phyloP scores from a whole-genome alignment of 202 grass and related monocot genomes.

The Musa balbisiana region DNA sequence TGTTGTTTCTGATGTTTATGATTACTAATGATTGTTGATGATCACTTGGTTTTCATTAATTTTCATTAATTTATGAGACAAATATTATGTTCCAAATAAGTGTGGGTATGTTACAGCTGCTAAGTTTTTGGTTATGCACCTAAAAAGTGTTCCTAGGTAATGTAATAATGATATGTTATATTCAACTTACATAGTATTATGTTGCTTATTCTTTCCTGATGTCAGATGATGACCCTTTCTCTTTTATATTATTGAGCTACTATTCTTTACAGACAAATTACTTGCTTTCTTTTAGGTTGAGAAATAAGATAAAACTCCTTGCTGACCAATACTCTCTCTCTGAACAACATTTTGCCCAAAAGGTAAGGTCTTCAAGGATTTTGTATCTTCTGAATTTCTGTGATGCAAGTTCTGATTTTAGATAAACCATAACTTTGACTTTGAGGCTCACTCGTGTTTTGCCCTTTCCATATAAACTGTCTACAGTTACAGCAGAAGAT shows the following conservation, averaged over 20 bases:
- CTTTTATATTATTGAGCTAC: slow-evolving; percentile 6
- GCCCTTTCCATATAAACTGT: background rate
- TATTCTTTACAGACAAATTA: slow-evolving; percentile 10
- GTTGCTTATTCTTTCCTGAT: background rate
- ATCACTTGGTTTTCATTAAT: too few relatives aligned
- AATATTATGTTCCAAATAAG: too few relatives aligned
- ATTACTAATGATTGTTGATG: too few relatives aligned
- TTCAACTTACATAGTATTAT: background rate
- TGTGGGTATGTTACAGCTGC: too few relatives aligned
- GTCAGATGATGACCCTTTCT: background rate
- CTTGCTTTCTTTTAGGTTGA: slow-evolving; percentile 50
- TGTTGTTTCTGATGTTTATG: too few relatives aligned
- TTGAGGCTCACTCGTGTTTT: background rate
- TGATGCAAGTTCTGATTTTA: background rate
- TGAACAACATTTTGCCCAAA: slow-evolving; percentile 81
- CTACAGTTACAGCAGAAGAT: slow-evolving; percentile 86
- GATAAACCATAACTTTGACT: slow-evolving; percentile 20
- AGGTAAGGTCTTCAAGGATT: slow-evolving; percentile 38
- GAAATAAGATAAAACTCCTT: slow-evolving; percentile 81
- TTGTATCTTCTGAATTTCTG: background rate
- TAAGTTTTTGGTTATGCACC: too few relatives aligned
- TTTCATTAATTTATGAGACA: too few relatives aligned
- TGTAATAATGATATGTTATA: background rate
- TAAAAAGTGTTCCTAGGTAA: too few relatives aligned
- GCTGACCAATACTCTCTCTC: slow-evolving; percentile 74